Evolutionary conservation across 2,329 filamentous ascomycete genomes (phyloP), one percentile per base, ranked within the genome.

Genomic region (Fusarium succisae): DNA sequence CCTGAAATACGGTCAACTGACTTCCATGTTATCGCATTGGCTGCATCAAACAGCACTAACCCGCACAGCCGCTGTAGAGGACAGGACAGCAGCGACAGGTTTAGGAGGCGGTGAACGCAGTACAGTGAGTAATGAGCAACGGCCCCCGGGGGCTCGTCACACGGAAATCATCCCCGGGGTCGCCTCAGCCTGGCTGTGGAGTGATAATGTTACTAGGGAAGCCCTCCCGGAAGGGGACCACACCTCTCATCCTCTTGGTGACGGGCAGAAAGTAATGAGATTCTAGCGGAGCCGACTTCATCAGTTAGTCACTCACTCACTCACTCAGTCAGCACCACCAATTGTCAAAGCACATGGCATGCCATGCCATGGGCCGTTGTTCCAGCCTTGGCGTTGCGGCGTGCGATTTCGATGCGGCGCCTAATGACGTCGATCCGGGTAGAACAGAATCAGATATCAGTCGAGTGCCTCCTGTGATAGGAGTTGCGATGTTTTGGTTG

Each of bases 131-230:
- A 66, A 66, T 70, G 56, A 69, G 71, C 66, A 74, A 76, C 69
- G 59, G 63, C 62, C 63, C 71, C 67, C 45, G 63, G 65, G 66
- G 63, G 58, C 68, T 76, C 72, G 75, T 77, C 76, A 77, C 75
- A 78, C 76, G 76, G 76, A 74, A 77, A 76, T 72, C 71, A 66
- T 71, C 72, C 75, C 75, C 69, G 73, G 75, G 63, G 70, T 70
- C 72, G 69, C 70, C 70, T 77, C 73, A 76, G 69, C 69, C 72
- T 75, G 73, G 73, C 63, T 67, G 68, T 76, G 74, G 70, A 70
- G 74, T 67, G 72, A 66, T 64, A 74, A 63, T 68, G 64, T 44
- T 51, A 63, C 64, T 63, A 69, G 70, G 72, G 51, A 71, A 67
- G 57, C 60, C 66, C 59, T 76, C 64, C 74, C 67, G 62, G 56